Evolutionary conservation across 768 basidiomycete genomes (phyloP).

Genomic region (Fibroporia radiculosa): DNA sequence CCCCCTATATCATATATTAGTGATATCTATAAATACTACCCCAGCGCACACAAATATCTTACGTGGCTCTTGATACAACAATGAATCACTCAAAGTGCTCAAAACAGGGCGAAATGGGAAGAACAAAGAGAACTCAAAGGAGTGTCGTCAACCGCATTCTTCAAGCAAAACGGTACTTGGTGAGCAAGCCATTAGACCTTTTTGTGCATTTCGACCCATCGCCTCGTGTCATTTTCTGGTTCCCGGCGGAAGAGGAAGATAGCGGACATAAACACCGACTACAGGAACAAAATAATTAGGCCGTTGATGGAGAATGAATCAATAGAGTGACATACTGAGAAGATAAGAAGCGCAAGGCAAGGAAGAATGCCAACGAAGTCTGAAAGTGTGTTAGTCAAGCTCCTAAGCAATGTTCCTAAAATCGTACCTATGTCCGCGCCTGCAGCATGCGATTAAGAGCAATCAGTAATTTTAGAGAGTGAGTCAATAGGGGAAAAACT

Average conservation of each 20-base stretch:
- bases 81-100: too few species aligned
- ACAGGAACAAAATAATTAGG: neutral
- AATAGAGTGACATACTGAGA: constrained; percentile 3
- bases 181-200: too few species aligned
- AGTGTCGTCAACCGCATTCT: too few species aligned
- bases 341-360: constrained; percentile 11
- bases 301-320: neutral
- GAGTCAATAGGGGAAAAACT: neutral
- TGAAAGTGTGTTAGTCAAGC: neutral
- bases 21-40: too few species aligned
- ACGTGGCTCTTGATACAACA: too few species aligned
- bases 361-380: constrained; percentile 12
- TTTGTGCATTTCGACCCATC: constrained; percentile 5
- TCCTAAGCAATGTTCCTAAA: neutral
- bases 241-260: constrained; percentile 10
- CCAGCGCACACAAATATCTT: too few species aligned
- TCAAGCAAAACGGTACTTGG: too few species aligned
- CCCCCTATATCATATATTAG: too few species aligned
- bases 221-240: constrained; percentile 7
- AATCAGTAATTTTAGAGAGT: neutral
- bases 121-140: too few species aligned
- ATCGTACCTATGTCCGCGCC: constrained; percentile 7
- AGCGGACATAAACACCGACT: constrained; percentile 14
- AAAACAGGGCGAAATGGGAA: too few species aligned
- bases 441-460: neutral